Conservation (phyloP, 768 basidiomycete species). For the Mycena vitilis region DNA sequence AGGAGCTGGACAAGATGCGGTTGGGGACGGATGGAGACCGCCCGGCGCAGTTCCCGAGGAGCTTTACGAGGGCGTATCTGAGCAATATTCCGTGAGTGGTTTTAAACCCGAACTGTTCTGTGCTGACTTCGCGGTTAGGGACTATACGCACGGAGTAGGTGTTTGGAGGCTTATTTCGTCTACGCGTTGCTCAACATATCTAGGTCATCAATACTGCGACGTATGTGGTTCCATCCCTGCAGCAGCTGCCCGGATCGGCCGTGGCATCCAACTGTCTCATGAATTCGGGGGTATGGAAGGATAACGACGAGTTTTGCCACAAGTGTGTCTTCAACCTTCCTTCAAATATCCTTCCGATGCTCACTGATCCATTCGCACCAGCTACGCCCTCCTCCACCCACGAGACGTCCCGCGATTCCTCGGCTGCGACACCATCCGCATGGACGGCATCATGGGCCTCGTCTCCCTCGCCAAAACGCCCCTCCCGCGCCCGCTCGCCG, state of each 20-base stretch:
- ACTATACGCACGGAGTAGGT: conserved; percentile 45
- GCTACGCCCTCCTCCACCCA: conserved; percentile 45
- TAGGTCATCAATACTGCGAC: conserved; percentile 41
- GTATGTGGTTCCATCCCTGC: conserved; percentile 43
- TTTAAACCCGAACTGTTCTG: neutral
- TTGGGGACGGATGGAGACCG: conserved; percentile 39
- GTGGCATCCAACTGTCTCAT: conserved; percentile 45
- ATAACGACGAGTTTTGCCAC: conserved; percentile 44
- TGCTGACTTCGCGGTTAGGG: conserved; percentile 32
- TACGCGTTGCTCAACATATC: neutral
- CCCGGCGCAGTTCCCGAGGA: conserved; percentile 43
- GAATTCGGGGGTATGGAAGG: conserved; percentile 44
- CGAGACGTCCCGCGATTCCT: conserved; percentile 45
- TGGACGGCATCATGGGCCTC: conserved; percentile 38
- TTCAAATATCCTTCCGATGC: too few relatives aligned
- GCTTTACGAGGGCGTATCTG: conserved; percentile 48
- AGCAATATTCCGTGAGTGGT: conserved; percentile 48
- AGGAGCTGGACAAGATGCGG: conserved; percentile 45
- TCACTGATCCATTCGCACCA: conserved; percentile 3
- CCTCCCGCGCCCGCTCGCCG: conserved; percentile 37
- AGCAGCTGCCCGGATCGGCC: conserved; percentile 38
- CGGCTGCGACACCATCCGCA: conserved; percentile 40
- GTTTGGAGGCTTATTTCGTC: neutral
- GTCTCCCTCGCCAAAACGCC: conserved; percentile 32
- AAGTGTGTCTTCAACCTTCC: conserved; percentile 37